A percentile compares a stretch with the other conserved stretches of the same genome.
Evolutionary conservation across 1,284 basidiomycete species (phyloP).

Genomic region (Ustilago cynodontis): DNA sequence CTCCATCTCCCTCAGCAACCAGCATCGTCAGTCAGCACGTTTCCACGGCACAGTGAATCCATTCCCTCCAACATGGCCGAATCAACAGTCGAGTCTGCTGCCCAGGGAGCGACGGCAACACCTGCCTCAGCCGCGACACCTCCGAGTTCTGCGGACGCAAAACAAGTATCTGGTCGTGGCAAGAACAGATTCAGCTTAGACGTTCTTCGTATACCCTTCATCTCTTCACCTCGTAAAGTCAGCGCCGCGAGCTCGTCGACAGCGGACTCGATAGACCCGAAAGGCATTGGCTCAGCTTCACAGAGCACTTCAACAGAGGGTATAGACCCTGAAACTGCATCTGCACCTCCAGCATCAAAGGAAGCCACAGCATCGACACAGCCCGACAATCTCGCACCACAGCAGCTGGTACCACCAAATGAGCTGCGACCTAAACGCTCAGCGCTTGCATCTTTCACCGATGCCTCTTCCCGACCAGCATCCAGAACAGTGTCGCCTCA

Average conservation of each 20-base stretch:
- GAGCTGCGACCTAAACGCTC: constrained; percentile 26
- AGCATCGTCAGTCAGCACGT: neutral
- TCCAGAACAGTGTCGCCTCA: constrained; percentile 30
- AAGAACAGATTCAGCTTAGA: constrained; percentile 53
- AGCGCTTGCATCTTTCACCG: constrained; percentile 9
- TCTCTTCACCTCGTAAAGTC: constrained; percentile 30
- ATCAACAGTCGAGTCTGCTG: neutral
- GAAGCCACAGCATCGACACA: neutral
- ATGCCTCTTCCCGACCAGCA: constrained; percentile 13
- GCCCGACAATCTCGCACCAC: neutral
- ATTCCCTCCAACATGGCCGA: constrained; percentile 10
- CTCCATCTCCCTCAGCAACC: neutral
- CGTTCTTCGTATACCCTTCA: constrained; percentile 31
- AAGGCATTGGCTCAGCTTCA: neutral
- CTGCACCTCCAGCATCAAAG: neutral
- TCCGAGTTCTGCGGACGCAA: neutral
- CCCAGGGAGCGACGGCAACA: neutral
- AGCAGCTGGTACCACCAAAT: constrained; percentile 6
- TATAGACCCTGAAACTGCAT: neutral
- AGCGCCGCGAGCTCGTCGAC: neutral
- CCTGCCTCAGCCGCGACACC: neutral
- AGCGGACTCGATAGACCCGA: neutral
- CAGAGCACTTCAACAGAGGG: too few species aligned
- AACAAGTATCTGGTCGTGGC: neutral
- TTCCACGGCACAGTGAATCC: neutral